Conservation (phyloP, 169 alveolate genomes). For the Plasmodium yoelii region DNA sequence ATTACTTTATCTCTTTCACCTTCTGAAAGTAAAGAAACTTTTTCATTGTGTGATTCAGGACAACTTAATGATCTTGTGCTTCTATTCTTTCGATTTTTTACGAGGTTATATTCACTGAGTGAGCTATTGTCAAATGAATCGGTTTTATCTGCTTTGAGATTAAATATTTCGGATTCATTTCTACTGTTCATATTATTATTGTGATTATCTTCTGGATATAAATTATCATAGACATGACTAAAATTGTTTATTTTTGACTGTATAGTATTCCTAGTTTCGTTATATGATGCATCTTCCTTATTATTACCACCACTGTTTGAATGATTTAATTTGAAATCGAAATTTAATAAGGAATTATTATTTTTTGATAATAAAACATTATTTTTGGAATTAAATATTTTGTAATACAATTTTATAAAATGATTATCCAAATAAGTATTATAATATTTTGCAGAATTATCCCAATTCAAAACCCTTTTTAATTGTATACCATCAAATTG, state of each 20-base stretch:
- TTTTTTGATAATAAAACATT: neutral
- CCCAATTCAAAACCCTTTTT: constrained; percentile 57
- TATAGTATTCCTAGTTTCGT: neutral
- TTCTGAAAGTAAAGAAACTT: neutral
- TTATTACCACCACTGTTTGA: neutral
- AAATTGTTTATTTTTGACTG: neutral
- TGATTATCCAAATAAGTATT: constrained; percentile 37
- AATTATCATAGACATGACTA: neutral
- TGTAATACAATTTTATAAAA: constrained; percentile 47
- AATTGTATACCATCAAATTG: constrained; percentile 65
- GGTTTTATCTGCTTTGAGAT: constrained; percentile 7
- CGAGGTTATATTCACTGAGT: neutral
- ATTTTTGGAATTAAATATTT: constrained; percentile 16
- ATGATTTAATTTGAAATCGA: constrained; percentile 23
- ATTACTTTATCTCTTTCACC: neutral
- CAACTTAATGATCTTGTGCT: constrained; percentile 24
- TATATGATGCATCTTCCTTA: neutral
- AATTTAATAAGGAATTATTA: constrained; percentile 1
- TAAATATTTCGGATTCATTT: constrained; percentile 43
- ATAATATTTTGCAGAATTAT: constrained; percentile 49
- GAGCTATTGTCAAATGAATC: neutral
- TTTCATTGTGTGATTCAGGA: constrained; percentile 18
- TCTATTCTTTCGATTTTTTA: neutral
- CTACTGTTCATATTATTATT: neutral
- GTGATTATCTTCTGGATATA: neutral